These are phyloP conservation scores for Pleurotus pulmonarius DNA, from an alignment of 768 basidiomycete species.

Conservation along the genomic window DNA sequence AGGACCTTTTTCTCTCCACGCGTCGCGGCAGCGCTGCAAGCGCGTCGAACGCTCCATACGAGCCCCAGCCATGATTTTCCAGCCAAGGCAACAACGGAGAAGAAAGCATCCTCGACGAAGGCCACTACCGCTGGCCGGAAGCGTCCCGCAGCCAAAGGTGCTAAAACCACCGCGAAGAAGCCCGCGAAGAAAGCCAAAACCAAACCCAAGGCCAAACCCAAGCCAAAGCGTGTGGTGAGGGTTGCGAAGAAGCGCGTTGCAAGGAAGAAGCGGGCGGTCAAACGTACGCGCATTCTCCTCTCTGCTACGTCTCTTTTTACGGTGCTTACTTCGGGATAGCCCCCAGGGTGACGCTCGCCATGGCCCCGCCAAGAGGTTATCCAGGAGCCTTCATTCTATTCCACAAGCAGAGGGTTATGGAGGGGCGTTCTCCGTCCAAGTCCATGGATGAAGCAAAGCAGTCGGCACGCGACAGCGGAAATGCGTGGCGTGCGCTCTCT, in stretches of 20 bases:
- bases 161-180: neutral
- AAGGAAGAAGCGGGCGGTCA: constrained; percentile 1
- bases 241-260: constrained; percentile 1
- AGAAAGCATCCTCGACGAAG: constrained; percentile 9
- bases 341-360: constrained; percentile 3
- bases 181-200: constrained; percentile 5
- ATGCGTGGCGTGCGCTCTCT: constrained; percentile 27
- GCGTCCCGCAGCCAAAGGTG: neutral
- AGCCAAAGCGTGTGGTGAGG: constrained; percentile 9
- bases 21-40: neutral
- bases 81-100: neutral
- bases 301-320: neutral
- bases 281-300: neutral
- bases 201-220: constrained; percentile 10
- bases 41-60: constrained; percentile 4
- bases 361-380: constrained; percentile 22
- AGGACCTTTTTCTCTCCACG: neutral
- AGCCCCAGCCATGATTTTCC: neutral
- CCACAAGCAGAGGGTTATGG: constrained; percentile 11
- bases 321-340: neutral
- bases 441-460: neutral
- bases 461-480: constrained; percentile 16
- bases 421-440: neutral
- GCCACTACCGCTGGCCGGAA: neutral
- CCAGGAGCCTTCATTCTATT: constrained; percentile 22